These are phyloP conservation scores for Hypericum androsaemum DNA, from an alignment of 345 rosid genomes.

Conservation along the genomic window DNA sequence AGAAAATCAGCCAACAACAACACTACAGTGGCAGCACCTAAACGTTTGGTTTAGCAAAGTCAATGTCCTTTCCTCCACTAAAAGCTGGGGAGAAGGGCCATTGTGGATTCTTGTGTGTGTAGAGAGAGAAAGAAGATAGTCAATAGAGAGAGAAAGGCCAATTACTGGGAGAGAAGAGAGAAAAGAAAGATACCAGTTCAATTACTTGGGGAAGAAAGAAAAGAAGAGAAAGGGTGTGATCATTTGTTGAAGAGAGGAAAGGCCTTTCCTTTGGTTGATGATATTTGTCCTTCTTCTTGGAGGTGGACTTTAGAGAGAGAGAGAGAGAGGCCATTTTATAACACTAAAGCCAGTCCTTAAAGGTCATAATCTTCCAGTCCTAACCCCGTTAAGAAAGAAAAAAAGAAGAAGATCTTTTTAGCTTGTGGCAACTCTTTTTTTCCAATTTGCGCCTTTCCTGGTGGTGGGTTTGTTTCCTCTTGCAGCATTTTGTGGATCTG, in stretches of 20 bases:
- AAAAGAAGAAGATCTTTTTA: no score
- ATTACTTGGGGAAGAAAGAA: no score
- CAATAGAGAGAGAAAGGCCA: slow-evolving; percentile 18
- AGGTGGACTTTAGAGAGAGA: no score
- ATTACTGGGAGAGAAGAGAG: not conserved
- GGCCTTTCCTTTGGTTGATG: no score
- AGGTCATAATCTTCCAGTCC: no score
- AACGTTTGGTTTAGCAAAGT: slow-evolving; percentile 34
- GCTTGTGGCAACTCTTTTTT: no score
- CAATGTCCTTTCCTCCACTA: slow-evolving; percentile 40
- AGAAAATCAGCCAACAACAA: not conserved
- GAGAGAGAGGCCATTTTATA: no score
- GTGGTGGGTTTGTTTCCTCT: no score
- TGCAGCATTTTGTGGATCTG: slow-evolving; percentile 44
- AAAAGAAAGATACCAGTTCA: not conserved
- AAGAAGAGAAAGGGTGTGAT: not conserved
- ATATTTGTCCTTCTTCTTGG: no score
- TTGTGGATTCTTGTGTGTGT: slow-evolving; percentile 14
- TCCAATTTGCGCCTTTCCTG: no score
- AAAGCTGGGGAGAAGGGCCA: slow-evolving; percentile 11
- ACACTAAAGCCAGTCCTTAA: no score
- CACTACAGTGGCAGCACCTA: slow-evolving; percentile 5
- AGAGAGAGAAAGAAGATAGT: slow-evolving; percentile 15
- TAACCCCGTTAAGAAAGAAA: no score
- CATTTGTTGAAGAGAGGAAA: slow-evolving; percentile 4